Evolutionary conservation across 495 filamentous ascomycete genomes (phyloP), one percentile per base, ranked within the genome.

Genomic region (Penicillium longicatenatum): DNA sequence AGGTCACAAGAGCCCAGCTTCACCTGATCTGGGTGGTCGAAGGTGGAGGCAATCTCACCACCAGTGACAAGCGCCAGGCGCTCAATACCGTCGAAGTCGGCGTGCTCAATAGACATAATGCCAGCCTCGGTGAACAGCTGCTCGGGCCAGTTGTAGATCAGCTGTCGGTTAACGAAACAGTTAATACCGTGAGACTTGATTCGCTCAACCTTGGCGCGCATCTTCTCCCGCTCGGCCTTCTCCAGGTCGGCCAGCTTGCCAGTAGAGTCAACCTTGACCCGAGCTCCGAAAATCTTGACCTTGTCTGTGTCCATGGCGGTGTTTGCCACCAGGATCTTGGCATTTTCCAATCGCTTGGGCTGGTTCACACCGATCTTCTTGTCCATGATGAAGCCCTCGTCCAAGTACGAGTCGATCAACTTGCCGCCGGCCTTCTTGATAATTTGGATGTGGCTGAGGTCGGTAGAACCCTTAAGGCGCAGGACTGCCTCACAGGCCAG

Each of bases 131-230:
- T 90, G 71, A 98, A 98, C 49, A 98, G 88, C 76, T 98, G 95
- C 73, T 98, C 94, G 33, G 94, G 94, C 93, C 94, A 98, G 83
- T 98, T 98, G 83, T 98, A 98, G 76, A 98, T 98, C 45, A 98
- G 84, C 70, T 98, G 94, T 59, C 94, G 83, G 82, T 98, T 98
- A 70, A 98, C 95, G 77, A 98, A 98, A 80, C 95, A 98, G 83
- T 98, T 98, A 79, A 98, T 97, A 41, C 94, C 94, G 67, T 98
- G 95, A 33, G 91, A 84, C 85, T 98, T 98, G 80, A 98, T 98
- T 68, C 88, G 92, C 66, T 98, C 95, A 42, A 98, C 94, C 82
- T 98, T 98, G 54, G 89, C 88, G 77, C 90, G 94, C 94, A 98
- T 98, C 86, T 98, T 98, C 67, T 98, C 93, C 54, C 90, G 87